Conservation (phyloP, 257 asterid genomes). For the Przewalskia tangutica region DNA sequence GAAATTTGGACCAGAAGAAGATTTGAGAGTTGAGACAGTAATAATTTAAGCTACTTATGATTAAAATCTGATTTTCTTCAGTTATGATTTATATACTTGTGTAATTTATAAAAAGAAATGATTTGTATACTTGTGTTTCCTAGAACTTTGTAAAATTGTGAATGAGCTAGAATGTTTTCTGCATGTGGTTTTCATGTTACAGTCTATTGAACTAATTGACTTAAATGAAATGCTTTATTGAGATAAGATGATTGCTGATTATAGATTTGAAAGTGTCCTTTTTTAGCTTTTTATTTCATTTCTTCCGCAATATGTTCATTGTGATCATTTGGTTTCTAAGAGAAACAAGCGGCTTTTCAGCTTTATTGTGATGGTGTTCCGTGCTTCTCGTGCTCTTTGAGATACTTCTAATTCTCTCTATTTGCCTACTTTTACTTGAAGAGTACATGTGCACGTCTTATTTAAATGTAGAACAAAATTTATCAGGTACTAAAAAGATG, state of each 20-base stretch:
- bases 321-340: not conserved
- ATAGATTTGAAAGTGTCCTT: not conserved
- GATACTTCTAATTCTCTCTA: not conserved
- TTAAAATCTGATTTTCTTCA: not conserved
- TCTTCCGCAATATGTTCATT: not conserved
- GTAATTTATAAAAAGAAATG: not conserved
- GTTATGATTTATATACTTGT: not conserved
- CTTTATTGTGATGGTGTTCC: not conserved
- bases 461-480: not conserved
- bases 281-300: not conserved
- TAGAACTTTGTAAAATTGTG: not conserved
- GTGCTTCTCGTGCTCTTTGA: not conserved
- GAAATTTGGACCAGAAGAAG: not conserved
- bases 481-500: not conserved
- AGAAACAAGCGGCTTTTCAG: not conserved
- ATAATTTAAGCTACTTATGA: not conserved
- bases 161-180: not conserved
- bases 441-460: not conserved
- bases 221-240: not conserved
- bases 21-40: not conserved
- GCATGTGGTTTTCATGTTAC: not conserved
- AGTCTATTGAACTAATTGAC: not conserved
- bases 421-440: not conserved
- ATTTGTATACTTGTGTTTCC: not conserved
- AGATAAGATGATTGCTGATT: not conserved